These are phyloP conservation scores for Infundibulicybe gibba DNA, from an alignment of 768 basidiomycete species.

Conservation along the genomic window DNA sequence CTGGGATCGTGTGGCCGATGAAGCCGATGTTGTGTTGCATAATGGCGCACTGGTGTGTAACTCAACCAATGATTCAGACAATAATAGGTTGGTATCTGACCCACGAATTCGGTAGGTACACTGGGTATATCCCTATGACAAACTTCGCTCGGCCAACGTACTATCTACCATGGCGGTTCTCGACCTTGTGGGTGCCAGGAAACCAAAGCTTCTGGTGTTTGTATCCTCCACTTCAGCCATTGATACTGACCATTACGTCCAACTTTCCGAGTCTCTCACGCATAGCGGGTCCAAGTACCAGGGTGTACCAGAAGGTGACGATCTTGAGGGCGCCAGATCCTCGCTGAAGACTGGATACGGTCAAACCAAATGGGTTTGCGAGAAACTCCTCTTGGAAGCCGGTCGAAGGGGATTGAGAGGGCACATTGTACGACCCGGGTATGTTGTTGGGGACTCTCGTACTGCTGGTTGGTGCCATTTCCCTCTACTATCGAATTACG, in stretches of 20 bases:
- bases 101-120: constrained; percentile 61
- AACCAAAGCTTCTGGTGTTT: constrained; percentile 81
- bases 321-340: constrained; percentile 78
- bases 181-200: constrained; percentile 68
- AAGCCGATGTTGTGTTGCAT: constrained; percentile 84
- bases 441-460: constrained; percentile 89
- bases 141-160: constrained; percentile 90
- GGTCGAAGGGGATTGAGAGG: constrained; percentile 81
- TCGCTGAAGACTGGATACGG: constrained; percentile 90
- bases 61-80: background rate
- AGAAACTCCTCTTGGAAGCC: constrained; percentile 91
- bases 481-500: background rate
- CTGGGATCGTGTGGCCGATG: constrained; percentile 67
- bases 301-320: constrained; percentile 85
- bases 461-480: constrained; percentile 64
- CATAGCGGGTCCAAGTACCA: constrained; percentile 34
- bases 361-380: constrained; percentile 98
- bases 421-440: constrained; percentile 89
- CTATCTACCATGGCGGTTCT: constrained; percentile 83
- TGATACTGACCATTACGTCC: constrained; percentile 88
- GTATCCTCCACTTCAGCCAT: constrained; percentile 96
- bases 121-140: constrained; percentile 98
- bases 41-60: constrained; percentile 90
- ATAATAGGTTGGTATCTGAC: background rate
- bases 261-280: constrained; percentile 70